Conservation (phyloP, 306 rosid species). For the Senna tora region DNA sequence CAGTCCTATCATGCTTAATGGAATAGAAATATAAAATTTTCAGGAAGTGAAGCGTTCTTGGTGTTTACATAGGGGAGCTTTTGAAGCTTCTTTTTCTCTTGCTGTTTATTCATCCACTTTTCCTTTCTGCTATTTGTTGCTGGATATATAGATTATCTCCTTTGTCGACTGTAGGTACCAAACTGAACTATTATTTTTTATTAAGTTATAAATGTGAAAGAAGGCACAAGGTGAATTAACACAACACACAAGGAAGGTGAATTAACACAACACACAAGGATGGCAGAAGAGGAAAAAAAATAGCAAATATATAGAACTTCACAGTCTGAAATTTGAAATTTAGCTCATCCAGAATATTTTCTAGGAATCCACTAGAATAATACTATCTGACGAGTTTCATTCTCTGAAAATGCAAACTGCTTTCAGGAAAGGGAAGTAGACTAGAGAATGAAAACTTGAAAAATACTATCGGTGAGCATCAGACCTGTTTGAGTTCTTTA, state of each 20-base stretch:
- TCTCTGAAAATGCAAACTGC: conserved; percentile 10
- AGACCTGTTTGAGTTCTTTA: conserved; percentile 40
- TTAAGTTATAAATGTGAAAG: not conserved
- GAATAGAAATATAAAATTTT: not conserved
- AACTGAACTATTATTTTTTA: not conserved
- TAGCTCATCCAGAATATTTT: conserved; percentile 4
- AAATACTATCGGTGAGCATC: conserved; percentile 25
- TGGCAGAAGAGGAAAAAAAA: not conserved
- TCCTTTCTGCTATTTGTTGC: not conserved
- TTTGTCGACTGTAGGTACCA: not conserved
- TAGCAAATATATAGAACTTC: not conserved
- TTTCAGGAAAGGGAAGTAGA: conserved; percentile 4
- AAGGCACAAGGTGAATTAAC: not conserved
- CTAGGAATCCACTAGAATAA: too few relatives aligned
- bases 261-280: not conserved
- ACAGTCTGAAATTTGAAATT: not conserved
- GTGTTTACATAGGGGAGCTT: not conserved
- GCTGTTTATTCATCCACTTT: not conserved
- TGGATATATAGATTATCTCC: not conserved
- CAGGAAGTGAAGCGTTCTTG: conserved; percentile 28
- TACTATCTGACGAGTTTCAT: not conserved
- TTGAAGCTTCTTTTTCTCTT: not conserved
- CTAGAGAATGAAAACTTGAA: conserved; percentile 5
- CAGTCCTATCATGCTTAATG: conserved; percentile 18
- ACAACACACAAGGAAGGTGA: not conserved